Conservation (phyloP, 2,329 filamentous ascomycete genomes). For the Lachnellula cervina region DNA sequence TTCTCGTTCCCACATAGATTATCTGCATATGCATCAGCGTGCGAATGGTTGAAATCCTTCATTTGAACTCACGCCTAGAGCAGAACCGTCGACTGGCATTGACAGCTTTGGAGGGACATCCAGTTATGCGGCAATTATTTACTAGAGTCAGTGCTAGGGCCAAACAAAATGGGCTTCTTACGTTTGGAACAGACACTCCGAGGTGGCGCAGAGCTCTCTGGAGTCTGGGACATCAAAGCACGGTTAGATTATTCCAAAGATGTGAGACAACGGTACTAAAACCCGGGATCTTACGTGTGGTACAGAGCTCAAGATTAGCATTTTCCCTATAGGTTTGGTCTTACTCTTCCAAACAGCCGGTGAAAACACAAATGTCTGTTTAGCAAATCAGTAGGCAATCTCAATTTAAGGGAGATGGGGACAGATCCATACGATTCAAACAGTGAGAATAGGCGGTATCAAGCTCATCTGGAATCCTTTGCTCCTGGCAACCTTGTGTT, state of each 20-base stretch:
- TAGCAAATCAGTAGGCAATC: background rate
- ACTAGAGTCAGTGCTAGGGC: background rate
- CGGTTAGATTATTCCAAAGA: background rate
- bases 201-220: background rate
- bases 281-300: background rate
- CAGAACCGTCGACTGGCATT: background rate
- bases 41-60: background rate
- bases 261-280: background rate
- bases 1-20: background rate
- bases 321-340: background rate
- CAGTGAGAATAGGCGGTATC: background rate
- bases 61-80: background rate
- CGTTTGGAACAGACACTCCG: background rate
- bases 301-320: background rate
- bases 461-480: background rate
- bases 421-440: background rate
- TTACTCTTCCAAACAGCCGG: background rate
- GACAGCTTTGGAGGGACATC: background rate
- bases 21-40: background rate
- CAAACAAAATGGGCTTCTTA: background rate
- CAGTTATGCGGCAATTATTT: background rate
- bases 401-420: background rate
- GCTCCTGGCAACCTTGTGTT: background rate
- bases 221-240: background rate
- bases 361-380: background rate